Evolutionary conservation across 108 stramenopile genomes (phyloP).

Genomic region (Pelagomonas calceolata): DNA sequence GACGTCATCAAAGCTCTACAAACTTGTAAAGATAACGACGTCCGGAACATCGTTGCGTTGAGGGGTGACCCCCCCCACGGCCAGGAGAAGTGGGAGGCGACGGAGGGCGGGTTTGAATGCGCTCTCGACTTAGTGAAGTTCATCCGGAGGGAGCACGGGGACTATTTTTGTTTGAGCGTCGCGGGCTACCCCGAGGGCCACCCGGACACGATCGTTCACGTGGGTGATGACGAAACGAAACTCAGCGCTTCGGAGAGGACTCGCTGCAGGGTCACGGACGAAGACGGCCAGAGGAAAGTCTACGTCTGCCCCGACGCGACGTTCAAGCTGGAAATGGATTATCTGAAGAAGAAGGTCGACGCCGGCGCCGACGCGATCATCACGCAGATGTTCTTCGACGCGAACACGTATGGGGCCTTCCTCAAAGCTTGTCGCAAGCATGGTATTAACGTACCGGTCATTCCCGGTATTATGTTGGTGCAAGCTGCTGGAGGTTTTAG

Average conservation of each 20-base stretch:
- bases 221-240: slow-evolving; percentile 53
- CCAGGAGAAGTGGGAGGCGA: slow-evolving; percentile 83
- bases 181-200: slow-evolving; percentile 99
- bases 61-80: slow-evolving; percentile 99
- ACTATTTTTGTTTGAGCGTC: slow-evolving; percentile 80
- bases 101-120: slow-evolving; percentile 87
- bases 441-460: slow-evolving; percentile 84
- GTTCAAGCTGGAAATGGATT: slow-evolving; percentile 92
- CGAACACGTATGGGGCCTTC: slow-evolving; percentile 74
- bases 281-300: slow-evolving; percentile 40
- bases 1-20: slow-evolving; percentile 72
- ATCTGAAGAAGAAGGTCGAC: slow-evolving; percentile 79
- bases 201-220: slow-evolving; percentile 76
- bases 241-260: slow-evolving; percentile 65
- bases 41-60: slow-evolving; percentile 94
- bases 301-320: slow-evolving; percentile 83
- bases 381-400: slow-evolving; percentile 99
- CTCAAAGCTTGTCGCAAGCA: slow-evolving; percentile 73
- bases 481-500: slow-evolving; percentile 88
- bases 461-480: slow-evolving; percentile 98
- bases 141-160: slow-evolving; percentile 77
- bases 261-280: slow-evolving; percentile 57
- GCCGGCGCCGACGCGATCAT: slow-evolving; percentile 75
- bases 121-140: slow-evolving; percentile 93
- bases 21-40: slow-evolving; percentile 63